Base-by-base conservation (phyloP, 2,329 filamentous ascomycete genomes). In the Sporothrix euskadiensis region DNA sequence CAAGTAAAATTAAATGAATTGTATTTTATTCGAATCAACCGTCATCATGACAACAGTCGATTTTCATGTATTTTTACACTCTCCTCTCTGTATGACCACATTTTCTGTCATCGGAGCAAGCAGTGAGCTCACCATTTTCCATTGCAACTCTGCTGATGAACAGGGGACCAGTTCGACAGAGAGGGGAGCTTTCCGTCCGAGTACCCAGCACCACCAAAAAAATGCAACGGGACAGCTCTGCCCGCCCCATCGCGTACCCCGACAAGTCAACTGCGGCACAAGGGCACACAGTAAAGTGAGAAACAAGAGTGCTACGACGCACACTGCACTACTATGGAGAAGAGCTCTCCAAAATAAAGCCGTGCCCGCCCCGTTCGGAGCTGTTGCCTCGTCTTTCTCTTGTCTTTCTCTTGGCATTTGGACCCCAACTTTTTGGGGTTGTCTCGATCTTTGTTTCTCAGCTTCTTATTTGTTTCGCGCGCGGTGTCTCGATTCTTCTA, bases 201-300 rank as follows among this genome's bases (percentile, higher is more conserved):
- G 56, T 10, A 32, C 19, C 52, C 22, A 12, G 41, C n/a, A 32
- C 57, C 32, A 35, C 57, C 39, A 14, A 30, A 44, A 22, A 35
- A 22, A 35, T 12, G n/a, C 54, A 26, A 57, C 61, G 61, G 39
- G 41, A 49, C 19, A 61, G 16, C 56, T 57, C 54, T 61, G 56
- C 3, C 59, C 19, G 32, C 32, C 35, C 32, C 59, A 49, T 68
- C 63, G 63, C 63, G 63, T 68, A 68, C 63, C 63, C 63, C 63
- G 63, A 68, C 41, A 49, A 44, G 63, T 68, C 63, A 68, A 68
- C 39, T 44, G 61, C 61, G 39, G 61, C 61, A 65, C 61, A 65
- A 35, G 35, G 35, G 4, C 35, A 35, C 35, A 35, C 4, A 35
- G 54, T 30, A 22, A 26, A 30, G 54, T 26, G n/a, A 35, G 35